Evolutionary conservation across 108 stramenopile species (phyloP), one percentile per base, ranked within the genome.

Genomic region (Hondaea fermentalgiana): DNA sequence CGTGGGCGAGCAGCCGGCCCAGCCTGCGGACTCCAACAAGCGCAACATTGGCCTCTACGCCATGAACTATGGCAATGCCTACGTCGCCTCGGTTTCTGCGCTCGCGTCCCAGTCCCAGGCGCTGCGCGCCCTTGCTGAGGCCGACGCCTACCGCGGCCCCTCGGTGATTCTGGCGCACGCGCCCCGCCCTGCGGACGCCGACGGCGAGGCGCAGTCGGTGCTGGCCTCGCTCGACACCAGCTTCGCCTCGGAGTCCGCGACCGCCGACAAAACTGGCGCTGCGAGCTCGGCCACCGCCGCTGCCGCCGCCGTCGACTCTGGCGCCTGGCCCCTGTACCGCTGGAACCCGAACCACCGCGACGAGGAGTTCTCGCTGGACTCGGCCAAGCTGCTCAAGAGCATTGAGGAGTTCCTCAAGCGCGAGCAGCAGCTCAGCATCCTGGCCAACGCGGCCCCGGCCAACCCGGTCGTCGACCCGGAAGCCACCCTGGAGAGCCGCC

Each of bases 351-450:
- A 3, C 19, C 76, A 53, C 76, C 49, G 51, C 25, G 51, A 83
- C 51, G 76, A 83, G 76, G 76, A 83, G 3, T 83, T 83, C 76
- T 53, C 76, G 49, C 76, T 83, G 17, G 76, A 83, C 51, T 83
- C 76, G 45, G 45, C 76, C 76, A 83, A 83, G 76, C 76, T 83
- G 4, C 19, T 53, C 12, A 53, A 83, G 45, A 25, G 25, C 49
- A 83, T 83, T 23, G 49, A 83, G 51, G 76, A 83, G 76, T 83
- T 83, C 51, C 49, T 83, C 76, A 83, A 83, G 45, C 76, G 76
- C 76, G 76, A 83, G 76, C 76, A 83, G 5, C 45, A 83, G 45
- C 76, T 83, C 76, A 83, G 76, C 51, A 83, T 83, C 28, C 76
- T 83, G n/a, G 45, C 76, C 76, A 83, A 47, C 49, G 76, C 76